Percentiles rank a stretch among this genome's conserved stretches.
phyloP scores from a whole-genome alignment of 108 stramenopile species.

The Pseudonitzschia pungens region DNA sequence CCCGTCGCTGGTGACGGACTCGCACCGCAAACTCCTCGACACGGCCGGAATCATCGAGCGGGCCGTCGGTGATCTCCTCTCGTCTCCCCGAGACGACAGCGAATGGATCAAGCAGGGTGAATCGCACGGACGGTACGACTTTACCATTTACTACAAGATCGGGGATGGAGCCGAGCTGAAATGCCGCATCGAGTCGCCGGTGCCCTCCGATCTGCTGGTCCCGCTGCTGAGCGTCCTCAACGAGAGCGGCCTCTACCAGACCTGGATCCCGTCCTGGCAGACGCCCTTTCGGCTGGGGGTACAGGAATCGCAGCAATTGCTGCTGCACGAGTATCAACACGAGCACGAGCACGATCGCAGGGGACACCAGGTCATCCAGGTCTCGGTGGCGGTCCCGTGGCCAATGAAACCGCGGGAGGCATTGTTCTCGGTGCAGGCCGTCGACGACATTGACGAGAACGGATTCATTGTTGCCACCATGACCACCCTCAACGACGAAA shows the following conservation, averaged over 20 bases:
- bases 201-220: conserved; percentile 51
- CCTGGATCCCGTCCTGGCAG: conserved; percentile 65
- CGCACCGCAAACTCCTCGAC: neutral
- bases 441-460: conserved; percentile 65
- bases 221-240: conserved; percentile 72
- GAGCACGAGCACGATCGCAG: conserved; percentile 56
- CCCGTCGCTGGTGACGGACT: neutral
- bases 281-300: conserved; percentile 53
- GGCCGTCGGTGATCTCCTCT: conserved; percentile 34
- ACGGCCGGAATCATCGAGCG: neutral
- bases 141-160: conserved; percentile 72
- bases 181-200: conserved; percentile 66
- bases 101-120: conserved; percentile 69
- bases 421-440: conserved; percentile 52
- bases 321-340: too few species aligned
- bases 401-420: conserved; percentile 58
- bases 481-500: conserved; percentile 28
- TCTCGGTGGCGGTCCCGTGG: conserved; percentile 58
- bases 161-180: conserved; percentile 39
- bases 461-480: conserved; percentile 45
- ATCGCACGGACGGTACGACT: conserved; percentile 52
- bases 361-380: conserved; percentile 56
- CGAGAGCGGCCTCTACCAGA: conserved; percentile 64
- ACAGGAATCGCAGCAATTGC: conserved; percentile 45
- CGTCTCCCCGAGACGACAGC: conserved; percentile 24